Evolutionary conservation across 1,139 yeast genomes (phyloP), one percentile per base, ranked within the genome.

Genomic region (Yamadazyma epiphylla): DNA sequence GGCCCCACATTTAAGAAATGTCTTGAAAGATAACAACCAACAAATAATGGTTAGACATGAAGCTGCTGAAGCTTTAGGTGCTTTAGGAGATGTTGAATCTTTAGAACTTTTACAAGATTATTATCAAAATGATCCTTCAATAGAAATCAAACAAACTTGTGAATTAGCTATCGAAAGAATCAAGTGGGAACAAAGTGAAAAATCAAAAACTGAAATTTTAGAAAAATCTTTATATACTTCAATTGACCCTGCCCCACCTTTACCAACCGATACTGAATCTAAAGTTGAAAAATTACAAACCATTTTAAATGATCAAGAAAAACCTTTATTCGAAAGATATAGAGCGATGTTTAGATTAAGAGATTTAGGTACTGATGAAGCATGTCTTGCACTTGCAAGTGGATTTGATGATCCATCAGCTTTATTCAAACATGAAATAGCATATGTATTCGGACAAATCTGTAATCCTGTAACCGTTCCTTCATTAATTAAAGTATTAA

Each of bases 41-140:
- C 91, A 83, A 54, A 70, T 85, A 37, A 94, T 94, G 97, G 99
- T 94, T 22, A 83, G 99, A 58, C 99, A 94, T 57, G 99, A 94
- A 60, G 98, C 98, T 13, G 98, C 98, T 9, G 99, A 94, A 61
- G 98, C 97, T 19, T 71, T 94, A 35, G 99, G 98, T 37, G 98
- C 98, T 22, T 68, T 94, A 33, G 96, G 95, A 28, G 95, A 88
- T 56, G 60, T 63, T 29, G 81, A 76, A 4, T 84, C 95, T n/a
- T 59, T 91, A 36, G 74, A 64, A 1, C 58, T 88, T 31, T 73
- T 94, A 43, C 63, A 75, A 41, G 65, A 78, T 30, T 87, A 81
- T 58, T 68, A 58, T 45, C 58, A 64, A 39, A 74, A 80, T 31
- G 97, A 91, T 51, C 94, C 95, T 9, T 64, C 81, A 29, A 70